Percentiles rank a stretch among this genome's conserved stretches.
These are phyloP conservation scores for Globisporangium lucens DNA, from an alignment of 352 stramenopile species.

Conservation along the genomic window DNA sequence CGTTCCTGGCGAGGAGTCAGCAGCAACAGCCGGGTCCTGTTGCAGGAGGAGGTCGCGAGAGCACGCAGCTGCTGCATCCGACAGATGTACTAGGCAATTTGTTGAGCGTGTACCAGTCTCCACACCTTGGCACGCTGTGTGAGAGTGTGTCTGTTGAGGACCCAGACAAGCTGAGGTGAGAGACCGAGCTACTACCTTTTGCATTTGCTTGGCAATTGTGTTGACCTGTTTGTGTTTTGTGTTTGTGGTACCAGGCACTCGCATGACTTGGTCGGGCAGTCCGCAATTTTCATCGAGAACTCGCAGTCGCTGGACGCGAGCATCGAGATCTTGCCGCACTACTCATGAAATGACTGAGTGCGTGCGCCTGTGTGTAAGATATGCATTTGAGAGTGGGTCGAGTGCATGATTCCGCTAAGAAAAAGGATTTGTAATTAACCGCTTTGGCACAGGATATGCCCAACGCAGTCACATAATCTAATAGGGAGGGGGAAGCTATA, in stretches of 20 bases:
- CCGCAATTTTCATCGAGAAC: conserved; percentile 35
- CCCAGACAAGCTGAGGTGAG: conserved; percentile 21
- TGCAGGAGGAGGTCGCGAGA: background rate
- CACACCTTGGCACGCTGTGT: conserved; percentile 37
- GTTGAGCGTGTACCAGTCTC: conserved; percentile 47
- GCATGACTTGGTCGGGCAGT: conserved; percentile 21
- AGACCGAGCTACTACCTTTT: background rate
- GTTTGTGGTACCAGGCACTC: conserved; percentile 8
- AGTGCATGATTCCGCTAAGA: background rate
- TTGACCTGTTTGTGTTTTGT: background rate
- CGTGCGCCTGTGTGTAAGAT: background rate
- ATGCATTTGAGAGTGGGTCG: background rate
- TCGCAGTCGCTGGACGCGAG: conserved; percentile 47
- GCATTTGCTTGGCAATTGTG: background rate
- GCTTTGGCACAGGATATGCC: conserved; percentile 2
- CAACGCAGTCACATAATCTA: conserved; percentile 21
- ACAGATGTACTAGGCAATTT: conserved; percentile 71
- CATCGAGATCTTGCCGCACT: conserved; percentile 65
- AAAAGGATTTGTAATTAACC: conserved; percentile 15
- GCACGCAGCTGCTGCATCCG: conserved; percentile 26
- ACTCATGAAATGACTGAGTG: conserved; percentile 29
- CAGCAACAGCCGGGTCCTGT: conserved; percentile 7
- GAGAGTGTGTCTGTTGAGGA: conserved; percentile 23
- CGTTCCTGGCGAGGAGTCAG: conserved; percentile 52
- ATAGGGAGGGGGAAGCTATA: conserved; percentile 10